Evolutionary conservation across 768 basidiomycete genomes (phyloP), one percentile per base, ranked within the genome.

Genomic region (Tricholoma bakamatsutake): DNA sequence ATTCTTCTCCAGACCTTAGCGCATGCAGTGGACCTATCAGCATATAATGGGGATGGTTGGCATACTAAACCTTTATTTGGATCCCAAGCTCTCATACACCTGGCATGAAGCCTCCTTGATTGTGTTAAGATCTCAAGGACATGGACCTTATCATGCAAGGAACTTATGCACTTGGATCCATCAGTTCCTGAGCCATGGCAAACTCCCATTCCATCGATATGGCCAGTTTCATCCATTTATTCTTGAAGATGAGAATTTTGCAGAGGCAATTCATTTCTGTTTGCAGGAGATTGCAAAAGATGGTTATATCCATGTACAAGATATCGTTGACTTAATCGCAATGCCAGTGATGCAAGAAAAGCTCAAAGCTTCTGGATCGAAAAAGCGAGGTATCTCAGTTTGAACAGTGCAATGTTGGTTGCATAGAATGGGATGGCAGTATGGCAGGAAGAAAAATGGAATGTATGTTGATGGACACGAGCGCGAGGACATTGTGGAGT

Each of bases 161-260:
- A 69, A 63, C 24, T 56, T 76, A 12, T 59, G 60, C 1, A 57
- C 50, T 9, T 75, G 73, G 73, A 53, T 74, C 12, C 61, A 63
- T 46, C 18, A 46, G n/a, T 74, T 62, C 53, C 50, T 66, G 5
- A 21, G 48, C 48, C 13, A 8, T 4, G 27, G 27, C 2, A 31
- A 30, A 28, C 48, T 49, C 10, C 30, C 48, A 33, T 49, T 49
- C 33, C 48, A 49, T 49, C 30, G 21, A 27, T 49, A 49, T 31
- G 48, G 48, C 9, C 48, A 31, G 28, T 49, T 49, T 49, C 30
- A 17, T 12, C 5, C 48, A 49, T 49, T 28, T 17, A 31, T 49
- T 11, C n/a, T 64, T 73, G 10, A 71, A 1, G 69, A 73, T 57
- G 69, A 73, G 52, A 69, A 73, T 55, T 64, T 71, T 56, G 30